These are phyloP conservation scores for Penicillium soppii DNA, from an alignment of 495 filamentous ascomycete species.

Conservation along the genomic window DNA sequence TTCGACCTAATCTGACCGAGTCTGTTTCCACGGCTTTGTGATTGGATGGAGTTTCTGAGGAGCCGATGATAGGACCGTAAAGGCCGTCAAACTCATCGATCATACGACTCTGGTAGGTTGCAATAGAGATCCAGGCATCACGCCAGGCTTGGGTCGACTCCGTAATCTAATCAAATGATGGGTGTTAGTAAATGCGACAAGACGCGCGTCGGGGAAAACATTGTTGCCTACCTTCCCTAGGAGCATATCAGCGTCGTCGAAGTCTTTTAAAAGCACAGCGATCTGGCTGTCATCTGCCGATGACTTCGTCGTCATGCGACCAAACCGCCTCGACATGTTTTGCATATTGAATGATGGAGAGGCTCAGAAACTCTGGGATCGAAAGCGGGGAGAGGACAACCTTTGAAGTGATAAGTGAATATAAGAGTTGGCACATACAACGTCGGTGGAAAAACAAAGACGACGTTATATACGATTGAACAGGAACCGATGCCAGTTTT, in stretches of 20 bases:
- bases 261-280: slow-evolving; percentile 73
- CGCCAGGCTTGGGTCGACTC: slow-evolving; percentile 80
- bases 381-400: not conserved
- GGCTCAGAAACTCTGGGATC: not conserved
- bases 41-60: slow-evolving; percentile 50
- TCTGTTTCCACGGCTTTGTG: slow-evolving; percentile 62
- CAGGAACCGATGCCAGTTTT: not conserved
- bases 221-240: slow-evolving; percentile 60
- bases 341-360: slow-evolving; percentile 60
- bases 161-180: slow-evolving; percentile 60
- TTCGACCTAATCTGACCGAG: slow-evolving; percentile 60
- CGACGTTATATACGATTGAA: not conserved
- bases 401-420: no score
- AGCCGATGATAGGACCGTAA: slow-evolving; percentile 78
- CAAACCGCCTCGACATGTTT: slow-evolving; percentile 73
- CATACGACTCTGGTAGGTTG: slow-evolving; percentile 68
- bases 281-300: slow-evolving; percentile 79
- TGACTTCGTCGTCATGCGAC: slow-evolving; percentile 61
- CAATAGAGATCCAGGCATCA: slow-evolving; percentile 78
- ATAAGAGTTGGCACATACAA: no score
- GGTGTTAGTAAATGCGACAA: slow-evolving; percentile 2
- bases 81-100: slow-evolving; percentile 71
- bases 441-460: no score
- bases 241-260: slow-evolving; percentile 79
- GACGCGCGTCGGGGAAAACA: slow-evolving; percentile 5